Evolutionary conservation across 2,329 filamentous ascomycete genomes (phyloP), one percentile per base, ranked within the genome.

Genomic region (Mycosphaerella arachidis): DNA sequence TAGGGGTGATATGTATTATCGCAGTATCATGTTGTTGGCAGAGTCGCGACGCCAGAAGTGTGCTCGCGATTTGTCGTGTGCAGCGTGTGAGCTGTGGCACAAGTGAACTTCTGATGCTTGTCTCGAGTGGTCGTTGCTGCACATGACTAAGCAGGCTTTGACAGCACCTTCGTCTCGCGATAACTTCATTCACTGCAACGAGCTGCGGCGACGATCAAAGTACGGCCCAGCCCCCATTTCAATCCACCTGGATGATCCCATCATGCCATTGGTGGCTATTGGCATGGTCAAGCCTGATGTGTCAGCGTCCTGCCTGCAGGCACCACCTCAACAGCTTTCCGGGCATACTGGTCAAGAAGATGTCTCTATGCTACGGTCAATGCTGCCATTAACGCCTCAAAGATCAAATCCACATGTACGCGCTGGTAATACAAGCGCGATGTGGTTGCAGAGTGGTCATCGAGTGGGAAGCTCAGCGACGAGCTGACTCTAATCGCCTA

Each of bases 1-100:
- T 52, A 52, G 35, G 27, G 10, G 55, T n/a, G 24, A 20, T 58
- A 24, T 56, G 48, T n/a, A 50, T 56, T 67, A 66, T 60, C 62
- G 65, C 13, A 57, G 52, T 48, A 67, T 61, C 64, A 66, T 66
- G 56, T 33, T 62, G 12, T n/a, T 53, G 37, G 30, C 30, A 52
- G 30, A 35, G 24, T 52, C 29, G 50, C 50, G 30, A 52, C 6
- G 50, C 50, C 1, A 18, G 35, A 10, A 20, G 7, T 52, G 30
- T 52, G 48, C 27, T 52, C 48, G 48, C 27, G 30, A 35, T 33
- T 31, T 18, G 48, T 52, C 2, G 29, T 20, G n/a, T 20, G 12
- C n/a, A 6, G 20, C 27, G 4, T 20, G 27, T 52, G 48, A 52
- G n/a, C 29, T 12, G 46, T 7, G 6, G 12, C 46, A 27, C 46